These are phyloP conservation scores for Aspergillus versicolor DNA, from an alignment of 2,329 filamentous ascomycete genomes.

Conservation along the genomic window DNA sequence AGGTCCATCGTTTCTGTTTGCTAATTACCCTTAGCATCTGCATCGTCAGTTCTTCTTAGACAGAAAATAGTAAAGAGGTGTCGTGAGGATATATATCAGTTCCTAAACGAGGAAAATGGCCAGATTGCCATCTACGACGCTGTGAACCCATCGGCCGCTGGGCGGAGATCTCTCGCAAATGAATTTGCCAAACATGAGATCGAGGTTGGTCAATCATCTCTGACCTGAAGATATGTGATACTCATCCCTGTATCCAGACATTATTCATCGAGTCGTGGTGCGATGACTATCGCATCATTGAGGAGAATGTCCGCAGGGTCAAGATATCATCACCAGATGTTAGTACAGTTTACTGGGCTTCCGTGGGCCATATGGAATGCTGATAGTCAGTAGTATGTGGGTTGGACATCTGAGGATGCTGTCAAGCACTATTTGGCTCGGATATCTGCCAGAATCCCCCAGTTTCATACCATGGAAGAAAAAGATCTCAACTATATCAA, in stretches of 20 bases:
- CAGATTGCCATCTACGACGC: constrained; percentile 99
- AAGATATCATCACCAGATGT: constrained; percentile 97
- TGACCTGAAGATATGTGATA: not conserved
- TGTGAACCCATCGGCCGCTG: constrained; percentile 84
- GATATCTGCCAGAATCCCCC: constrained; percentile 88
- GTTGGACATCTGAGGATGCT: constrained; percentile 88
- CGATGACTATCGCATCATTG: constrained; percentile 87
- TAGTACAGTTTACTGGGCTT: constrained; percentile 35
- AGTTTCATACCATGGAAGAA: constrained; percentile 96
- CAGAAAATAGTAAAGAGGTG: constrained; percentile 98
- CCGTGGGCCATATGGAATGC: constrained; percentile 9
- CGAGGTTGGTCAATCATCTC: constrained; percentile 57
- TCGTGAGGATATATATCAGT: constrained; percentile 93
- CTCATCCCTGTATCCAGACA: constrained; percentile 50
- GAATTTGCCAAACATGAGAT: constrained; percentile 98
- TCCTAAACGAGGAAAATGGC: constrained; percentile 94
- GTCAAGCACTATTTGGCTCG: constrained; percentile 87
- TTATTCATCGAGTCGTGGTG: constrained; percentile 96
- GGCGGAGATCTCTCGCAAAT: constrained; percentile 80
- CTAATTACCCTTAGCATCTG: constrained; percentile 59
- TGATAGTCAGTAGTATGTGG: constrained; percentile 65
- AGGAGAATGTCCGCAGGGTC: constrained; percentile 94
- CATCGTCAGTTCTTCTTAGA: constrained; percentile 84
- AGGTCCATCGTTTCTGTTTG: not conserved
- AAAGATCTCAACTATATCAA: constrained; percentile 95